Evolutionary conservation across 345 rosid genomes (phyloP).

Genomic region (Gossypium stocksii): DNA sequence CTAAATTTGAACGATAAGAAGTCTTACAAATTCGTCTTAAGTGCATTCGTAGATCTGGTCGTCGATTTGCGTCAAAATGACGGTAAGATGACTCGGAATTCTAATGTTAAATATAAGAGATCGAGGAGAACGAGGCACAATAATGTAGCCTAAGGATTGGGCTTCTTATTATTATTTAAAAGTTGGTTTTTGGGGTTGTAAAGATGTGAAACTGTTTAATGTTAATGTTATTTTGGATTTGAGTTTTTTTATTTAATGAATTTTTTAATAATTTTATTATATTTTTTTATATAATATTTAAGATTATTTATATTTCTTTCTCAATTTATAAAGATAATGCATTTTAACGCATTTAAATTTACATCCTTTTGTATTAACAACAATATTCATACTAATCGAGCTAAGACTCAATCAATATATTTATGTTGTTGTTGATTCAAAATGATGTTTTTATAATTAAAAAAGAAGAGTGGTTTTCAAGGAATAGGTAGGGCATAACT

Average conservation of each 20-base stretch:
- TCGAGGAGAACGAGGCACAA: conserved; percentile 22
- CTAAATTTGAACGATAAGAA: conserved; percentile 65
- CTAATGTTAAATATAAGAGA: conserved; percentile 12
- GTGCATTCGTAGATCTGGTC: conserved; percentile 72
- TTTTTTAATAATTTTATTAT: too few species aligned
- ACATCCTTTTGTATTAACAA: too few species aligned
- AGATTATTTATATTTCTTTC: fast-evolving
- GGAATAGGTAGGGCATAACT: neutral
- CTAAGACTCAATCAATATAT: too few species aligned
- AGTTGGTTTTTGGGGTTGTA: neutral
- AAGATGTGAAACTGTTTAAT: too few species aligned
- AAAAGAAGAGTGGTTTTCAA: neutral
- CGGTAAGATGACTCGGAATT: neutral
- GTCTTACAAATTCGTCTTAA: conserved; percentile 60
- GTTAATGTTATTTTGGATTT: too few species aligned
- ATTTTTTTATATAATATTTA: too few species aligned
- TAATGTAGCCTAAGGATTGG: conserved; percentile 22
- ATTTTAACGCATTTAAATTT: too few species aligned
- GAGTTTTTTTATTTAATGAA: too few species aligned
- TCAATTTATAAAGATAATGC: too few species aligned
- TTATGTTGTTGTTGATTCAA: neutral
- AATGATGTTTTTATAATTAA: neutral
- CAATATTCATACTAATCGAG: fast-evolving
- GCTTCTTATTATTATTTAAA: neutral
- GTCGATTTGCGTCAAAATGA: conserved; percentile 31